Evolutionary conservation across 2,329 filamentous ascomycete species (phyloP), one percentile per base, ranked within the genome.

Genomic region (Blastomyces gilchristii): DNA sequence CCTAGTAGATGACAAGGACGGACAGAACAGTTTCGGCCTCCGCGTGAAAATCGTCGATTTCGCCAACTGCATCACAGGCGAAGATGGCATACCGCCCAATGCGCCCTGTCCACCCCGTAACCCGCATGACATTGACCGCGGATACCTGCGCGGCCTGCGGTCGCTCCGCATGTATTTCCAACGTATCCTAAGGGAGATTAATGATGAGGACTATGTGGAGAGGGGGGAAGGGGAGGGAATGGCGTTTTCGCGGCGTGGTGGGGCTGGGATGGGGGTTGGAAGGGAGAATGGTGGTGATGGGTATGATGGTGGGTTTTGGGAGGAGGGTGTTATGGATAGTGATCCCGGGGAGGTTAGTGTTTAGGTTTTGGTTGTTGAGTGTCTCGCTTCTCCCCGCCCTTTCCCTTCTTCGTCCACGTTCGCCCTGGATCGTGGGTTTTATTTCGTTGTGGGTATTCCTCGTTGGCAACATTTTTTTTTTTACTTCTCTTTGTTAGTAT

Each of bases 41-140:
- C 90, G 96, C 74, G 87, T 99, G 77, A 97, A 97, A 76, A 95
- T 99, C 74, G 93, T 96, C 63, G 94, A 99, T 75, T 99, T 99
- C 78, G 94, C 94, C 67, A 99, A 99, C 74, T 97, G 93, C 71
- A 87, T 97, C 45, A 97, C 92, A 0, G 89, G 90, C 3, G 88
- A 94, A 67, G 91, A 96, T 70, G 73, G 77, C 59, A 70, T 84
- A 2, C 77, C 82, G 0, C 76, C 86, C 12, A 80, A 85, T 64
- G 77, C 80, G 1, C 77, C 80, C 22, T 97, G 93, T 69, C 94
- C 94, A 16, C 94, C 94, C 4, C 83, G 85, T 64, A 85, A 95
- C 71, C 90, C 90, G 0, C 79, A 87, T 45, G 87, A 90, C 65
- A 87, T 96, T 7, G 94, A 99, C 69, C 84, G 87, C 37, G 94